Base-by-base conservation (phyloP, 345 rosid genomes). In the Citrus inodora region DNA sequence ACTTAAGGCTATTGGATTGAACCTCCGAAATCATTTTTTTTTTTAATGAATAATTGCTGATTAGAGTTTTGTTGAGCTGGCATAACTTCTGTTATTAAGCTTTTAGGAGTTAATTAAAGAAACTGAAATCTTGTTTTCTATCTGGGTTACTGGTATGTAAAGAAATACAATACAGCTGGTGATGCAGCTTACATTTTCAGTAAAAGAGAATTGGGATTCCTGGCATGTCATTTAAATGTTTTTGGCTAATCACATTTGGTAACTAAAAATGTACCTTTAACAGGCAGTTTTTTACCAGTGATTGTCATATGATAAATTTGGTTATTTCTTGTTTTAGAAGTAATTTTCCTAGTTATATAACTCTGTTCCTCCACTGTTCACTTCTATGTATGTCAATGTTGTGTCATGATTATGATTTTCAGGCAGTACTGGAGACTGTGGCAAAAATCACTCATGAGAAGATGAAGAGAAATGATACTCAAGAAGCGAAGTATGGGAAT, bases 391-490 rank as follows among this genome's bases (percentile, higher is more conserved):
- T 76, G n/a, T 22, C 65, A 75, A 81, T 67, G 68, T 79, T 76
- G 22, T 24, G 51, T 38, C 42, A n/a, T 76, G 24, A 21, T 82
- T 63, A 60, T 87, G 76, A 71, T 86, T 81, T 68, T 28, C 89
- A 97, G 98, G 99, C 98, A 80, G 95, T 87, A 22, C 79, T 97
- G 84, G 98, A 94, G 88, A 94, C 98, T 32, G 98, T 94, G 53
- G 99, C 95, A 37, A 97, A 93, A 90, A 86, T 97, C 75, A 92
- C 98, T 22, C 98, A 94, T 66, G 94, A 96, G 78, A 92, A 91
- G 84, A 80, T 69, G 56, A 96, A 93, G 86, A 91, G 85, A 84
- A 97, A 97, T 80, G 98, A 89, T 80, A 90, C 98, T 1, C 87
- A 83, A 82, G 90, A 87, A 80, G 83, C 83, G 30, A 97, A 94